Percentiles rank a stretch among this genome's conserved stretches.
These are phyloP conservation scores for Gossypium herbaceum DNA, from an alignment of 345 rosid species.

Conservation along the genomic window DNA sequence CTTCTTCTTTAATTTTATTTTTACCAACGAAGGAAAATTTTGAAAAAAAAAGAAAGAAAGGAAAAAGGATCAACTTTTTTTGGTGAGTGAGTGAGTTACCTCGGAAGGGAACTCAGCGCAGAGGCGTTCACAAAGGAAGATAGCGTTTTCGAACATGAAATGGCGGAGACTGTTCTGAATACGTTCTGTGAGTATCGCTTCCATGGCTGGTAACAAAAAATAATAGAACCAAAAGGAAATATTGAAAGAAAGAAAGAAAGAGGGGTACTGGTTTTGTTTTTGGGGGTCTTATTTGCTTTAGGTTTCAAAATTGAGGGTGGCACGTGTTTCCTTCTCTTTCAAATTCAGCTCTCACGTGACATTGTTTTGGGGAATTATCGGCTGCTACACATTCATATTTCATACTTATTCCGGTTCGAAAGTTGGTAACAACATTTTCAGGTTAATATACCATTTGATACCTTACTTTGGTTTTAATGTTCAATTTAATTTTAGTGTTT, in stretches of 20 bases:
- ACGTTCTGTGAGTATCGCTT: conserved; percentile 72
- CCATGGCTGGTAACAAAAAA: conserved; percentile 49
- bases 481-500: too few relatives aligned
- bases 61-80: background rate
- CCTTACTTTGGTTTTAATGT: too few relatives aligned
- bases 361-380: background rate
- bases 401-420: too few relatives aligned
- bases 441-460: too few relatives aligned
- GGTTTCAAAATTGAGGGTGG: conserved; percentile 37
- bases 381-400: background rate
- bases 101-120: conserved; percentile 98
- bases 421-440: too few relatives aligned
- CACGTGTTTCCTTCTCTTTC: conserved; percentile 34
- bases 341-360: conserved; percentile 38
- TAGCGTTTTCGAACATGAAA: conserved; percentile 78
- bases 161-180: conserved; percentile 84
- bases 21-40: background rate
- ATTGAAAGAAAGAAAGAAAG: background rate
- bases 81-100: conserved; percentile 35
- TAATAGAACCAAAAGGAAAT: background rate
- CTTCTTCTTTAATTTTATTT: too few relatives aligned
- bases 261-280: conserved; percentile 28
- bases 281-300: conserved; percentile 16
- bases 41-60: background rate
- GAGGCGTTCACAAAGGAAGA: conserved; percentile 96